These are phyloP conservation scores for Cavenderia fasciculata DNA, from an alignment of 78 protist genomes.

Conservation along the genomic window DNA sequence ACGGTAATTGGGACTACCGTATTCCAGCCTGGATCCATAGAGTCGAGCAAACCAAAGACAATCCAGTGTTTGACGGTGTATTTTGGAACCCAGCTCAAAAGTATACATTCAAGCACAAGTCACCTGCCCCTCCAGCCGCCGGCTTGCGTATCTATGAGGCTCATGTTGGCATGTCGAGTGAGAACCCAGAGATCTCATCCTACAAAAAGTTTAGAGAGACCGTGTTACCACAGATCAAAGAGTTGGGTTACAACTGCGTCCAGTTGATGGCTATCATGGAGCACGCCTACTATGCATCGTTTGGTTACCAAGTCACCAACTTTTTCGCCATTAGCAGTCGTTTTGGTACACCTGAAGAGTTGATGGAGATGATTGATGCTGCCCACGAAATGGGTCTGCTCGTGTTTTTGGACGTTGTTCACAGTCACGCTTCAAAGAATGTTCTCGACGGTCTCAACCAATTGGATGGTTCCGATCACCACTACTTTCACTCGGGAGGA, in stretches of 20 bases:
- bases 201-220: constrained; percentile 61
- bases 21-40: constrained; percentile 91
- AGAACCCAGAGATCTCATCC: constrained; percentile 77
- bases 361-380: constrained; percentile 90
- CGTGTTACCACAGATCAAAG: constrained; percentile 57
- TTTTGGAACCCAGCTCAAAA: constrained; percentile 85
- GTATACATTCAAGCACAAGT: constrained; percentile 42
- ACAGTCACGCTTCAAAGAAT: constrained; percentile 86
- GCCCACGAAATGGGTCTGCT: constrained; percentile 88
- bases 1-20: constrained; percentile 84
- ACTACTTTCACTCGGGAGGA: constrained; percentile 92
- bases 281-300: constrained; percentile 97
- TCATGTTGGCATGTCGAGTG: constrained; percentile 95
- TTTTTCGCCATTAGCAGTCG: constrained; percentile 85
- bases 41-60: constrained; percentile 78
- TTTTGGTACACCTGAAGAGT: constrained; percentile 88
- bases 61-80: constrained; percentile 78
- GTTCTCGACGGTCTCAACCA: constrained; percentile 92
- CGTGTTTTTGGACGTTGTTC: constrained; percentile 96
- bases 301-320: constrained; percentile 94
- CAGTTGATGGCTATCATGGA: constrained; percentile 98
- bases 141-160: constrained; percentile 92
- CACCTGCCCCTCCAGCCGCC: constrained; percentile 65
- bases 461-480: constrained; percentile 91
- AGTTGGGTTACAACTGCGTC: constrained; percentile 88